These are phyloP conservation scores for Dalbergia oliveri DNA, from an alignment of 306 rosid species.

Conservation along the genomic window DNA sequence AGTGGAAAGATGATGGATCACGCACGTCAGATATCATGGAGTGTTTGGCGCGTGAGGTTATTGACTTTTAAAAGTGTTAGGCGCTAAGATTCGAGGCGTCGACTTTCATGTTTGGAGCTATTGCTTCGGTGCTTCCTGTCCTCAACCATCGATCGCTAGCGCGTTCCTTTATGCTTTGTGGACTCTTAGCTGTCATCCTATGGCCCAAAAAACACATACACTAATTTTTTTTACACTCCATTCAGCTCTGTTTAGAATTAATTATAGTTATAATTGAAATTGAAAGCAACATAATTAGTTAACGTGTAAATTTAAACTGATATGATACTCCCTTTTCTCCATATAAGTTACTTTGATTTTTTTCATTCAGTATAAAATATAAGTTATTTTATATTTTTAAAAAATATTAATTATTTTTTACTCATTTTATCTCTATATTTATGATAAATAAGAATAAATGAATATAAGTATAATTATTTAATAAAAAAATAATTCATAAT, in stretches of 20 bases:
- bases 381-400: too few species aligned
- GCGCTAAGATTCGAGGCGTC: conserved; percentile 45
- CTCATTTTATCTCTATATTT: too few species aligned
- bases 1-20: conserved; percentile 11
- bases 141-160: neutral
- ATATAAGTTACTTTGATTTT: too few species aligned
- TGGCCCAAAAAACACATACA: neutral
- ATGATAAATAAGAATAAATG: too few species aligned
- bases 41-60: conserved; percentile 44
- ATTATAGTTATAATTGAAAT: neutral
- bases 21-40: conserved; percentile 24
- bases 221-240: too few species aligned
- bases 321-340: too few species aligned
- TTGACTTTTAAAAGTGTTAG: conserved; percentile 7
- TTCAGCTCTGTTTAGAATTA: too few species aligned
- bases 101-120: conserved; percentile 38
- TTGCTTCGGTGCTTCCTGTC: neutral
- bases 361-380: too few species aligned
- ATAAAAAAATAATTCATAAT: too few species aligned
- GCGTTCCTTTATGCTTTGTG: conserved; percentile 39
- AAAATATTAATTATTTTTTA: too few species aligned
- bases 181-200: conserved; percentile 41
- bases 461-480: too few species aligned
- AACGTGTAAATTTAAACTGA: neutral
- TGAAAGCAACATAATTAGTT: neutral